These are phyloP conservation scores for Candida palmyrensis DNA, from an alignment of 805 yeast species.

Conservation along the genomic window DNA sequence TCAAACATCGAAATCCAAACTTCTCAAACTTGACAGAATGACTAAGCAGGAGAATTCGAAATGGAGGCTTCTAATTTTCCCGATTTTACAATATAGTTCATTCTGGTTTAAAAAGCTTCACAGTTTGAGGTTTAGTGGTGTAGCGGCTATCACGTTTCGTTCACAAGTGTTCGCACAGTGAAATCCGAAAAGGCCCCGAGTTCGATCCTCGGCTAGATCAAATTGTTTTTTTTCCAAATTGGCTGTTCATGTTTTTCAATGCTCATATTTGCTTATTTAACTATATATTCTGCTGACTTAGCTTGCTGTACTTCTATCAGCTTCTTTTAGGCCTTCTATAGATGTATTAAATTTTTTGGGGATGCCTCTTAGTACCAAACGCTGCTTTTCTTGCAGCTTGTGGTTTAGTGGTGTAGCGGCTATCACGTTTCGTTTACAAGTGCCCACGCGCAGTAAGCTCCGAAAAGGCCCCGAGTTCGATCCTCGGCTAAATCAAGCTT, in stretches of 20 bases:
- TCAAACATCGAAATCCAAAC: too few species aligned
- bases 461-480: constrained; percentile 43
- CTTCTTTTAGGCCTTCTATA: too few species aligned
- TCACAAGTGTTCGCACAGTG: constrained; percentile 30
- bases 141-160: constrained; percentile 42
- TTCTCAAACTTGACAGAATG: too few species aligned
- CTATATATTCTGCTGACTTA: too few species aligned
- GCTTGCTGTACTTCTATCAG: too few species aligned
- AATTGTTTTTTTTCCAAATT: constrained; percentile 7
- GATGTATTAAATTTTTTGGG: too few species aligned
- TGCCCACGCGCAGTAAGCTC: constrained; percentile 26
- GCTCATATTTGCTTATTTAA: too few species aligned
- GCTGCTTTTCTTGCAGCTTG: constrained; percentile 3
- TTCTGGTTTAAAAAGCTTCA: background rate
- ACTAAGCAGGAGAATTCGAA: too few species aligned
- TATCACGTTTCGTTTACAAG: constrained; percentile 40
- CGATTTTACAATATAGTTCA: too few species aligned
- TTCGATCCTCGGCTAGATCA: constrained; percentile 42
- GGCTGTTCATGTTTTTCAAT: too few species aligned
- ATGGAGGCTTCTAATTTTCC: too few species aligned
- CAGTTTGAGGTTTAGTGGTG: constrained; percentile 30
- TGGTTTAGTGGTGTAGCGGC: constrained; percentile 40
- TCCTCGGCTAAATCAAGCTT: constrained; percentile 36
- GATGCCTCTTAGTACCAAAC: background rate
- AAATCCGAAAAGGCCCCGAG: constrained; percentile 41